Percentiles rank a stretch among this genome's conserved stretches.
Conservation (phyloP, 78 protist genomes). For the Mantamonas sphyraenae region DNA sequence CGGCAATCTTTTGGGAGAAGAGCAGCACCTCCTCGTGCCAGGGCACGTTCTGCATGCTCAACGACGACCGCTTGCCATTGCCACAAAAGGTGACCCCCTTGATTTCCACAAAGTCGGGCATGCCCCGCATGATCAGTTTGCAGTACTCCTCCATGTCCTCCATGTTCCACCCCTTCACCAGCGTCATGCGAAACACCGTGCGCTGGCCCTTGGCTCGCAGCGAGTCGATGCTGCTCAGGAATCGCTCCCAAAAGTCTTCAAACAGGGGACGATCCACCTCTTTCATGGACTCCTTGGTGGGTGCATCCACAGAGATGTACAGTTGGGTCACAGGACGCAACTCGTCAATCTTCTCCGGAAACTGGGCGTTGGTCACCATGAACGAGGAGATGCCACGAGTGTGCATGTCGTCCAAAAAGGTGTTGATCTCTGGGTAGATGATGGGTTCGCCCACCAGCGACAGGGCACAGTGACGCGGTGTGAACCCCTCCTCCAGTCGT, state of each 20-base stretch:
- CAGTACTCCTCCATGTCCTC: constrained; percentile 46
- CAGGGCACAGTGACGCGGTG: constrained; percentile 71
- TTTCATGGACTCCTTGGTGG: constrained; percentile 48
- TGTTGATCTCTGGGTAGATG: constrained; percentile 77
- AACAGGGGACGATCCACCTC: constrained; percentile 80
- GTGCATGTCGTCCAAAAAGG: constrained; percentile 52
- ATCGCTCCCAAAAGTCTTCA: constrained; percentile 80
- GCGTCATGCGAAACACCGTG: constrained; percentile 78
- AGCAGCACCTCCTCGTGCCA: constrained; percentile 47
- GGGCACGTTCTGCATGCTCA: constrained; percentile 73
- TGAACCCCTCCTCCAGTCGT: constrained; percentile 41
- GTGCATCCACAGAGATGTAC: constrained; percentile 81
- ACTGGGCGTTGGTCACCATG: constrained; percentile 89
- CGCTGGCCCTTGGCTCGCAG: constrained; percentile 38
- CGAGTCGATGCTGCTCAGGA: constrained; percentile 36
- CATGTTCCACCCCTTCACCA: constrained; percentile 55
- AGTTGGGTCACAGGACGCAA: constrained; percentile 74
- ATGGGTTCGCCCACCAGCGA: constrained; percentile 91
- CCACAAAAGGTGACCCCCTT: constrained; percentile 74
- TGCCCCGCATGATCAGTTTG: constrained; percentile 47
- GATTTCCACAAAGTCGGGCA: constrained; percentile 76
- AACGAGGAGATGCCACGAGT: constrained; percentile 61
- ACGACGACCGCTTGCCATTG: constrained; percentile 5
- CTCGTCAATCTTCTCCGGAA: constrained; percentile 57
- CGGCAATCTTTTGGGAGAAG: too few relatives aligned